Conservation (phyloP, 306 rosid species). For the Trifolium dubium region DNA sequence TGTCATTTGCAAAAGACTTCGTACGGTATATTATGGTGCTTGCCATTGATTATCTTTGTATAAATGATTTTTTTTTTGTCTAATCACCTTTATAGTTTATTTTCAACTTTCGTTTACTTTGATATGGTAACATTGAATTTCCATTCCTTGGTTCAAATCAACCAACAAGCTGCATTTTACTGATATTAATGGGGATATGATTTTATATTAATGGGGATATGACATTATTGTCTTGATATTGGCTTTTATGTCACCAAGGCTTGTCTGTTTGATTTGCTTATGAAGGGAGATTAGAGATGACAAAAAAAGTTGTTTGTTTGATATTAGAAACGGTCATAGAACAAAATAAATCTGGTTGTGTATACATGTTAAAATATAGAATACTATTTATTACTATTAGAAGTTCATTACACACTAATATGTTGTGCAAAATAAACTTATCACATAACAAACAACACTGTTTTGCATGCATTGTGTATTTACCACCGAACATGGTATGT, state of each 20-base stretch:
- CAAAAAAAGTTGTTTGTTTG: neutral
- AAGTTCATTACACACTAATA: neutral
- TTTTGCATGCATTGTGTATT: conserved; percentile 2
- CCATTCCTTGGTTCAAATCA: conserved; percentile 27
- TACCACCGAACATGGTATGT: neutral
- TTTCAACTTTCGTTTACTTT: conserved; percentile 21
- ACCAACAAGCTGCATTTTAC: conserved; percentile 32
- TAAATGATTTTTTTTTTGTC: conserved; percentile 32
- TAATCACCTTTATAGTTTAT: conserved; percentile 26
- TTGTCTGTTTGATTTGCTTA: neutral
- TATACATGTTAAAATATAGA: too few relatives aligned
- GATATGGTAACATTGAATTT: conserved; percentile 31
- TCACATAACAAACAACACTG: neutral
- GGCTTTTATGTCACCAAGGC: conserved; percentile 3
- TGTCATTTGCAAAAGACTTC: conserved; percentile 68
- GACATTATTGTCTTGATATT: conserved; percentile 16
- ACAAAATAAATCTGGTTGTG: neutral
- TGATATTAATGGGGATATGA: too few relatives aligned
- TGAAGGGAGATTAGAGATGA: neutral
- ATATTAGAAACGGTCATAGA: neutral
- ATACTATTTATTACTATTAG: neutral
- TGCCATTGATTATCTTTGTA: conserved; percentile 39
- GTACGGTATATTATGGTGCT: conserved; percentile 60
- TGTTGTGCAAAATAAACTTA: neutral
- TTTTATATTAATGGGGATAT: conserved; percentile 7